These are phyloP conservation scores for Candida alai DNA, from an alignment of 805 yeast genomes.

Conservation along the genomic window DNA sequence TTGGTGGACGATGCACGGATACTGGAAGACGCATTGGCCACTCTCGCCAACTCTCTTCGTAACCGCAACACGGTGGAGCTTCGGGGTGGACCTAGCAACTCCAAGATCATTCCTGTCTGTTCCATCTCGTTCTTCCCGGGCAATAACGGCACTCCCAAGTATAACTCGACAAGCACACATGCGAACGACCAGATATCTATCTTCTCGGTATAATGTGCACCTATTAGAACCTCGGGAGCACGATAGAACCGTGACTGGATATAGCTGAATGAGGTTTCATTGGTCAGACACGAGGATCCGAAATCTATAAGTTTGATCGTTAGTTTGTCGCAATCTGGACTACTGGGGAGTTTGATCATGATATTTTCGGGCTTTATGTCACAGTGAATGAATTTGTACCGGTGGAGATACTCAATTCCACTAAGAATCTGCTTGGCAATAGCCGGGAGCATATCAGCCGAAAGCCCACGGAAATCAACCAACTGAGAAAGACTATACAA, in stretches of 20 bases:
- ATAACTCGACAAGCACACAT: constrained; percentile 38
- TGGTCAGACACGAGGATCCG: constrained; percentile 57
- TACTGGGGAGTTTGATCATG: constrained; percentile 44
- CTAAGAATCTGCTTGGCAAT: constrained; percentile 54
- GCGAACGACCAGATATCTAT: constrained; percentile 53
- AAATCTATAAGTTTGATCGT: constrained; percentile 73
- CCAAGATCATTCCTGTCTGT: constrained; percentile 40
- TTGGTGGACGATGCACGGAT: constrained; percentile 2
- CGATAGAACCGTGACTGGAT: constrained; percentile 68
- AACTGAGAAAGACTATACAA: constrained; percentile 57
- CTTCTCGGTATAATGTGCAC: constrained; percentile 53
- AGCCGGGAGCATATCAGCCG: constrained; percentile 33
- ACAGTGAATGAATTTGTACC: constrained; percentile 64
- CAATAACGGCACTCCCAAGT: constrained; percentile 37
- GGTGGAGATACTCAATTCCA: constrained; percentile 60
- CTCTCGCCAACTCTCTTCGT: constrained; percentile 31
- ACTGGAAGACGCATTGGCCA: no score
- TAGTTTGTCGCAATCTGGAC: constrained; percentile 24
- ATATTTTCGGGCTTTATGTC: constrained; percentile 74
- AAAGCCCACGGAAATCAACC: constrained; percentile 47
- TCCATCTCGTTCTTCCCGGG: constrained; percentile 50
- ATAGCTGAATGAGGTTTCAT: constrained; percentile 46
- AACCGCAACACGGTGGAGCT: constrained; percentile 35
- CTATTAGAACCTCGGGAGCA: constrained; percentile 74
- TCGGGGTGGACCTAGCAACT: constrained; percentile 46